Conservation (phyloP, 768 basidiomycete species). For the Podaxis sp. region DNA sequence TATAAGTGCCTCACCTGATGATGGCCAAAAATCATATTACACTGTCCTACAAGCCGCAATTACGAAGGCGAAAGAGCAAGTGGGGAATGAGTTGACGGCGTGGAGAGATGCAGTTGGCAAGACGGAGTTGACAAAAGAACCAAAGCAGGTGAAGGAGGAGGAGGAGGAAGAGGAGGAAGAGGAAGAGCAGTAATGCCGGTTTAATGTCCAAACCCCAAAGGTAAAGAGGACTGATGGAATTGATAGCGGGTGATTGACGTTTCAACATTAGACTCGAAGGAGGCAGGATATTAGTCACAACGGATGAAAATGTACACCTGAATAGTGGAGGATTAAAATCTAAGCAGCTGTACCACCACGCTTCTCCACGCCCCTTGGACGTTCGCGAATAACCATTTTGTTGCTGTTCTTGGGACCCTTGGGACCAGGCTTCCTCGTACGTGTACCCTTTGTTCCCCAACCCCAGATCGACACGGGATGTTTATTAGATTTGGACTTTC, state of each 20-base stretch:
- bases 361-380: slow-evolving; percentile 68
- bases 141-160: slow-evolving; percentile 38
- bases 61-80: slow-evolving; percentile 41
- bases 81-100: slow-evolving; percentile 66
- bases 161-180: slow-evolving; percentile 33
- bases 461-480: slow-evolving; percentile 91
- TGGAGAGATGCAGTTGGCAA: slow-evolving; percentile 76
- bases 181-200: slow-evolving; percentile 7
- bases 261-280: neutral
- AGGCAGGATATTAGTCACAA: neutral
- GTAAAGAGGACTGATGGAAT: neutral
- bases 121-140: slow-evolving; percentile 58
- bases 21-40: slow-evolving; percentile 42
- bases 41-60: slow-evolving; percentile 43
- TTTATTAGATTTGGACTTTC: slow-evolving; percentile 95
- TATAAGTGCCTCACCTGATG: slow-evolving; percentile 15
- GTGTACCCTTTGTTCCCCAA: slow-evolving; percentile 87
- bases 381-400: slow-evolving; percentile 83
- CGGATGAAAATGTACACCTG: slow-evolving; percentile 11
- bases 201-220: neutral
- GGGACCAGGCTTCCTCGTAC: slow-evolving; percentile 90
- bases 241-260: neutral
- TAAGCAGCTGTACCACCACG: slow-evolving; percentile 31
- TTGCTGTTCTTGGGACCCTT: slow-evolving; percentile 88
- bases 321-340: slow-evolving; percentile 13